Conservation (phyloP, 1,139 yeast genomes). For the Sugiyamaella novakii region DNA sequence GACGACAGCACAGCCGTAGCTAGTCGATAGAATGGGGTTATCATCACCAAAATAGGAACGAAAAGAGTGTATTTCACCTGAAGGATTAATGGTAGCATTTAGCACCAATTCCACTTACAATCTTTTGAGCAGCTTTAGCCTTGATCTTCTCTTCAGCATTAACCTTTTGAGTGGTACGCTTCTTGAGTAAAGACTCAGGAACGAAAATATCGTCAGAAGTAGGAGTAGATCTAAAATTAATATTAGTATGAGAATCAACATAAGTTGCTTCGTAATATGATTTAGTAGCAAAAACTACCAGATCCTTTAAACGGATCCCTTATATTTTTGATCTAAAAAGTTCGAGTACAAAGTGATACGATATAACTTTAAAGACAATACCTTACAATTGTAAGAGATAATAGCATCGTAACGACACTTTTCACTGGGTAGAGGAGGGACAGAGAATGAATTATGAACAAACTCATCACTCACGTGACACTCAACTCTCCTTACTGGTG, state of each 20-base stretch:
- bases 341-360: background rate
- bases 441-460: no score
- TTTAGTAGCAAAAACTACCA: slow-evolving; percentile 10
- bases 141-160: slow-evolving; percentile 80
- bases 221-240: slow-evolving; percentile 28
- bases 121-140: slow-evolving; percentile 74
- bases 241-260: slow-evolving; percentile 12
- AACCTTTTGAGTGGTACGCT: slow-evolving; percentile 60
- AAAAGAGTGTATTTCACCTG: background rate
- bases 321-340: slow-evolving; percentile 27
- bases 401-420: slow-evolving; percentile 24
- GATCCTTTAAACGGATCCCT: slow-evolving; percentile 25
- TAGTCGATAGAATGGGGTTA: slow-evolving; percentile 35
- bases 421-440: slow-evolving; percentile 16
- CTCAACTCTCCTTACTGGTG: no score
- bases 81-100: no score
- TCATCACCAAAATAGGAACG: slow-evolving; percentile 19
- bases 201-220: slow-evolving; percentile 38
- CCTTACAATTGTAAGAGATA: slow-evolving; percentile 25
- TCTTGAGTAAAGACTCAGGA: slow-evolving; percentile 97
- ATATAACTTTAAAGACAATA: slow-evolving; percentile 23
- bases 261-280: background rate
- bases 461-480: background rate
- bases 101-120: slow-evolving; percentile 76
- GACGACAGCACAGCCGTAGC: slow-evolving; percentile 77